Base-by-base conservation (phyloP, 306 rosid genomes). In the Leucaena leucocephala region DNA sequence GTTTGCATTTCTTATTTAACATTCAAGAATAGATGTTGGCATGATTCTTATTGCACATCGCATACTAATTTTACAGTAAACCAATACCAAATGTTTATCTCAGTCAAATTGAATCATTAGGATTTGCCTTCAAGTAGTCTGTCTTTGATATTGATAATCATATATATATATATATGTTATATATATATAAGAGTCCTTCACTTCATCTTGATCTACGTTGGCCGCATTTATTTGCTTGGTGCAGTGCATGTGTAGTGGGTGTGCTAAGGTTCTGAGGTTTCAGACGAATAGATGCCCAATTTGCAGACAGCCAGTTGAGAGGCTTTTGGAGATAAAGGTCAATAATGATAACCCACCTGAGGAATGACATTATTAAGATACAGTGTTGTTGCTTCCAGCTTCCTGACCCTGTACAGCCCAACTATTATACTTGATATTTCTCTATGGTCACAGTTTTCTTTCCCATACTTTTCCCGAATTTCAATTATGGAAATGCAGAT, bases 231-330 rank as follows among this genome's bases (percentile, higher is more conserved):
- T 64, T 42, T 79, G 70, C 33, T 72, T 78, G 81, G 44, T 84
- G 88, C 93, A 93, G 98, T 93, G 98, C 72, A 84, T 93, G 98
- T 93, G 98, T 81, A 88, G 86, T 22, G 91, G 72, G 11, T 93
- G 98, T 75, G 97, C 98, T 34, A 89, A 88, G 93, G 91, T 88
- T 64, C 84, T 89, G 90, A 85, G 92, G 79, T 83, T 86, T 80
- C 98, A 93, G 89, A 87, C 98, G 40, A 85, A 86, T 75, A 82
- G 94, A 33, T 93, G 98, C 76, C 97, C 98, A 1, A 93, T 93
- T 70, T 93, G 98, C 90, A 86, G 98, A 78, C 98, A 93, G 80
- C 94, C 94, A 2, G 86, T 91, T 11, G 94, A 93, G 86, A 87
- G 91, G 90, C 97, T 93, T 81, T 71, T 89, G 90, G 94, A 93